A percentile compares a stretch with the other conserved stretches of the same genome.
Conservation (phyloP, 495 filamentous ascomycete species). For the Hypoxylon perforatum region DNA sequence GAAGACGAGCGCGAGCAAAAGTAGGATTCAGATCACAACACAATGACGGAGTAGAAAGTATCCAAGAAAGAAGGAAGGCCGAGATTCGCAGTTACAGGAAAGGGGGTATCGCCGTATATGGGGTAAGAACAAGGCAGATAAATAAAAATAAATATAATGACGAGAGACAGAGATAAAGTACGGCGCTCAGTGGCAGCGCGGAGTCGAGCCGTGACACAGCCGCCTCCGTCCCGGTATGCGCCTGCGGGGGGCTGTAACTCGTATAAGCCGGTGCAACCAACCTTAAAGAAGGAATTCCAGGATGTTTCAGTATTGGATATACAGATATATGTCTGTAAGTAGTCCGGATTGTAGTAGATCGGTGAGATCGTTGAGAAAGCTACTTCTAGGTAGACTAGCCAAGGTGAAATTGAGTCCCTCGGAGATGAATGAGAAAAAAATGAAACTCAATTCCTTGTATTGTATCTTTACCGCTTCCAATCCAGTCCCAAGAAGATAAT, state of each 20-base stretch:
- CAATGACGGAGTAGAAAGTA: not conserved
- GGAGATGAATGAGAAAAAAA: not conserved
- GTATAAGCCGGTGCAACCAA: not conserved
- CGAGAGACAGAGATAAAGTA: not conserved
- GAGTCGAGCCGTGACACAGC: constrained; percentile 31
- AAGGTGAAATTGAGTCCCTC: not conserved
- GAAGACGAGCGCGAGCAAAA: constrained; percentile 8
- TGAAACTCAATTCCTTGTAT: not conserved
- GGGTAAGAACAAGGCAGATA: not conserved
- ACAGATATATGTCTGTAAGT: too few species aligned
- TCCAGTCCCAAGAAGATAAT: not conserved
- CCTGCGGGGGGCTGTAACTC: constrained; percentile 17
- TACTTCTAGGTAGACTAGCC: not conserved
- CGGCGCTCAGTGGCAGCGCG: constrained; percentile 10
- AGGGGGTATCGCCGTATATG: not conserved
- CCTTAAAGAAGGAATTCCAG: not conserved
- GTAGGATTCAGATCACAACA: not conserved
- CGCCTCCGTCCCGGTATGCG: constrained; percentile 26
- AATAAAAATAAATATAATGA: not conserved
- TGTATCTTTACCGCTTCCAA: not conserved
- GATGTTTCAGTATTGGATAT: too few species aligned
- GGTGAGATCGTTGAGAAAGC: not conserved
- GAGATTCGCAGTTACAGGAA: not conserved
- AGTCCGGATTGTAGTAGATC: too few species aligned
- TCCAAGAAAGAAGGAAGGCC: constrained; percentile 6